phyloP scores from a whole-genome alignment of 2,329 filamentous ascomycete genomes.

The Thielaviopsis populi region DNA sequence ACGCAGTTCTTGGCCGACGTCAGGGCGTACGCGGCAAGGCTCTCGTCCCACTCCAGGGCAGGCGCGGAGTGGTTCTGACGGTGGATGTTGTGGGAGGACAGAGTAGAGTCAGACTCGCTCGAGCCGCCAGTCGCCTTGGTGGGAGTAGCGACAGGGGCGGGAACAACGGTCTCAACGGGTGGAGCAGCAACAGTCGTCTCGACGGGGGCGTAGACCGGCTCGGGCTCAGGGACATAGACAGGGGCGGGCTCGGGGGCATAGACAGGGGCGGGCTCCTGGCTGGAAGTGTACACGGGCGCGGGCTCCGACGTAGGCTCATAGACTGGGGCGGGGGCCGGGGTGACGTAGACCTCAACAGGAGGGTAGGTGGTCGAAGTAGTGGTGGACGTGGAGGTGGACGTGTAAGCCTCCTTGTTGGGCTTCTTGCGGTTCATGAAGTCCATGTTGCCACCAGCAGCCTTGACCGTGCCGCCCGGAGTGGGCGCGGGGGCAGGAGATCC shows the following conservation, averaged over 20 bases:
- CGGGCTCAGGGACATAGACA: constrained; percentile 8
- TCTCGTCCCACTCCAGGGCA: constrained; percentile 49
- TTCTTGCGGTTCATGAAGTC: constrained; percentile 15
- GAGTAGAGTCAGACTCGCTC: constrained; percentile 27
- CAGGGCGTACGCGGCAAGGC: constrained; percentile 48
- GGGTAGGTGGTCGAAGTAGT: constrained; percentile 20
- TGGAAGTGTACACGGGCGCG: constrained; percentile 12
- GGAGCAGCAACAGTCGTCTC: not conserved
- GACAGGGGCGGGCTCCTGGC: constrained; percentile 9
- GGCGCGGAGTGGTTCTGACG: constrained; percentile 64
- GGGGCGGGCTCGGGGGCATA: constrained; percentile 3
- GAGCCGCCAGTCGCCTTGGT: constrained; percentile 17
- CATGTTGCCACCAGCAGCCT: constrained; percentile 7
- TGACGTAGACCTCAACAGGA: constrained; percentile 21
- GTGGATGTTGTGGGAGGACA: constrained; percentile 71
- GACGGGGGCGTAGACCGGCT: not conserved
- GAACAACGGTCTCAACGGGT: not conserved
- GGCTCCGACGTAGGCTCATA: constrained; percentile 19
- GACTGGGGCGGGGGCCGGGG: constrained; percentile 18
- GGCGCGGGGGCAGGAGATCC: constrained; percentile 18
- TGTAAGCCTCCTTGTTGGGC: constrained; percentile 1
- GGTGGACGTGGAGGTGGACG: constrained; percentile 12
- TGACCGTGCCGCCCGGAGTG: constrained; percentile 14
- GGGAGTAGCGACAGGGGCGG: constrained; percentile 13
- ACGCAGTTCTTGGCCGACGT: constrained; percentile 50